These are phyloP conservation scores for Parafenestella ontariensis DNA, from an alignment of 2,329 filamentous ascomycete species.

Conservation along the genomic window DNA sequence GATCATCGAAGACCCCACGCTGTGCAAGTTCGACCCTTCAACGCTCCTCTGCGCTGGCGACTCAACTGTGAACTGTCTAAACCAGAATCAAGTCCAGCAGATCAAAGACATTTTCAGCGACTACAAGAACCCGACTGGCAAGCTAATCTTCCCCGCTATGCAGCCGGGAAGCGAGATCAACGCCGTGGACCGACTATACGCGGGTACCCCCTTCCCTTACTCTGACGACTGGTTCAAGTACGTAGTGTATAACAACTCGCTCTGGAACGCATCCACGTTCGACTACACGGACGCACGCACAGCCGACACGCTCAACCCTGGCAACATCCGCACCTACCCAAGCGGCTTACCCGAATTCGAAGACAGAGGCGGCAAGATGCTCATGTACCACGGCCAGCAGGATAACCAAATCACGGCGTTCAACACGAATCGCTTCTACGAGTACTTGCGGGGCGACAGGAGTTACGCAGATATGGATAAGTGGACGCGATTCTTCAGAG, in stretches of 20 bases:
- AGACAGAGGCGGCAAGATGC: conserved; percentile 51
- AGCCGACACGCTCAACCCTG: conserved; percentile 45
- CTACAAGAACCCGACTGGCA: conserved; percentile 52
- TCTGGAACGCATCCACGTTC: conserved; percentile 30
- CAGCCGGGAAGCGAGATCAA: conserved; percentile 55
- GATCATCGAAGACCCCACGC: conserved; percentile 54
- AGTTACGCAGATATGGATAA: conserved; percentile 22
- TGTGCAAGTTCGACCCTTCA: conserved; percentile 48
- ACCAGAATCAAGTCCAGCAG: conserved; percentile 49
- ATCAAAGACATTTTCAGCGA: conserved; percentile 53
- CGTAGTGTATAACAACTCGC: conserved; percentile 50
- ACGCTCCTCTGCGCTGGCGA: conserved; percentile 44
- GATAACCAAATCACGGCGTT: conserved; percentile 55
- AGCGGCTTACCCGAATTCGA: conserved; percentile 42
- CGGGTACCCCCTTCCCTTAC: conserved; percentile 47
- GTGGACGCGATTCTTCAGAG: conserved; percentile 59
- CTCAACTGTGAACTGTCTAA: conserved; percentile 50
- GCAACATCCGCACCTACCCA: conserved; percentile 46
- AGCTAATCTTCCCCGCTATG: conserved; percentile 57
- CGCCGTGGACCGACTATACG: conserved; percentile 47
- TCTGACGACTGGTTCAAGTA: conserved; percentile 55
- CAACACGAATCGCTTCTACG: conserved; percentile 56
- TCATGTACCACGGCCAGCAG: conserved; percentile 54
- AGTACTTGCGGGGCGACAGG: conserved; percentile 42
- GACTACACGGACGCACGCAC: conserved; percentile 30